Evolutionary conservation across 2,329 filamentous ascomycete genomes (phyloP), one percentile per base, ranked within the genome.

Genomic region (Cryphonectria naterciae): DNA sequence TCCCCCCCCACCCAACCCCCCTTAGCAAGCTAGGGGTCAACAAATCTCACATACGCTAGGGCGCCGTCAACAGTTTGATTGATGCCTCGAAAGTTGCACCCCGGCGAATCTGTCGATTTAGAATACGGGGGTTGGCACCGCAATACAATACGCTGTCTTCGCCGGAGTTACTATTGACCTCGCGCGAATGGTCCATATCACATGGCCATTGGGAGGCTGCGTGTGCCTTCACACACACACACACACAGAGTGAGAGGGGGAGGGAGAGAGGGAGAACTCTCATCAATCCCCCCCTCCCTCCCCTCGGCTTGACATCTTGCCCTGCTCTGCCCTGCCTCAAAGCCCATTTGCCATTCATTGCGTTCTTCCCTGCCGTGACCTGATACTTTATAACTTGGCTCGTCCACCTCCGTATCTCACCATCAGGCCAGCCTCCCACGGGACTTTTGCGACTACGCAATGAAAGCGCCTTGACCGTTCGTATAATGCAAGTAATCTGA

Each of bases 11-110:
- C n/a, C n/a, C n/a, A 22, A 49, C 17, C 17, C 13, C 10, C 28
- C 54, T 15, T 58, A 19, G 54, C 54, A 58, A 58, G 54, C 28
- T 32, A 58, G 54, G 28, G 54, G 54, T 58, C 28, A 35, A 58
- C 54, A 58, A 58, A 58, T 58, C 54, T 58, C 54, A 22, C 15
- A 56, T 56, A 28, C 49, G n/a, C 52, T 56, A 25, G 4, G 52
- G 54, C 54, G 28, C 54, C 54, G 28, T 58, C 54, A 4, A 32
- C 28, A 35, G 54, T 32, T 58, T 58, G 54, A 17, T 58, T 58
- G 54, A 58, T 58, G 54, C 54, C 54, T 58, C 25, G 13, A 58
- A 58, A 58, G 13, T 15, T 58, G 54, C 28, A 58, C 28, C 28
- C 28, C 28, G 54, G 28, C 25, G 28, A 32, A 25, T 15, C 25